phyloP scores from a whole-genome alignment of 352 stramenopile genomes.

The Globisporangium cederbergense region DNA sequence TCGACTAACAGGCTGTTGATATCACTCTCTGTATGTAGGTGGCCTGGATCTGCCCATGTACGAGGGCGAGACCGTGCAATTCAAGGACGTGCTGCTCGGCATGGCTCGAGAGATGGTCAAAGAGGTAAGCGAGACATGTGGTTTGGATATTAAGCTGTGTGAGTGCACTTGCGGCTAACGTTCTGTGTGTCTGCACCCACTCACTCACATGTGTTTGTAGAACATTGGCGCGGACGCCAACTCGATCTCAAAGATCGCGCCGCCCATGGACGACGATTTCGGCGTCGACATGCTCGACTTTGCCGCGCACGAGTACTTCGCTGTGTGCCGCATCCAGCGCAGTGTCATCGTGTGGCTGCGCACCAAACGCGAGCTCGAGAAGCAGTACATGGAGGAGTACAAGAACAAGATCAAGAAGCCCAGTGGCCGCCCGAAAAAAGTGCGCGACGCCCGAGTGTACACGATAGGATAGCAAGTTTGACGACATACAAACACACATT shows the following conservation, averaged over 20 bases:
- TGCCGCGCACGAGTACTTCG: conserved; percentile 65
- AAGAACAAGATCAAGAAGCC: conserved; percentile 87
- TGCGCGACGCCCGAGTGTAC: conserved; percentile 72
- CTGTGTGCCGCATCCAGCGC: conserved; percentile 53
- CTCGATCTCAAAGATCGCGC: conserved; percentile 40
- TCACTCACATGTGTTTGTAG: conserved; percentile 12
- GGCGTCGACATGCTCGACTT: conserved; percentile 53
- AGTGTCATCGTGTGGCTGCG: conserved; percentile 56
- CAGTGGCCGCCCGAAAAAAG: conserved; percentile 66
- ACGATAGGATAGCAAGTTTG: conserved; percentile 44
- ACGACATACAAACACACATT: neutral
- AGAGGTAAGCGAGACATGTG: conserved; percentile 33
- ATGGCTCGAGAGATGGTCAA: conserved; percentile 82
- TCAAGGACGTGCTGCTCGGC: conserved; percentile 83
- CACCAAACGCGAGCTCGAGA: conserved; percentile 66
- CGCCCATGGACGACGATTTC: conserved; percentile 28
- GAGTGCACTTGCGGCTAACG: conserved; percentile 3
- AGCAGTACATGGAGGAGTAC: conserved; percentile 77
- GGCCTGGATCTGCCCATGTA: conserved; percentile 78
- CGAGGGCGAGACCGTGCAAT: conserved; percentile 78
- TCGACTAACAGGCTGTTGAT: neutral
- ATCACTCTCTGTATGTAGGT: conserved; percentile 25
- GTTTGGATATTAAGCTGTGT: neutral
- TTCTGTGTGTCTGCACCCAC: neutral
- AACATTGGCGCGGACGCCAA: conserved; percentile 35